Evolutionary conservation across 2,329 filamentous ascomycete genomes (phyloP), one percentile per base, ranked within the genome.

Genomic region (Phaeoacremonium minimum): DNA sequence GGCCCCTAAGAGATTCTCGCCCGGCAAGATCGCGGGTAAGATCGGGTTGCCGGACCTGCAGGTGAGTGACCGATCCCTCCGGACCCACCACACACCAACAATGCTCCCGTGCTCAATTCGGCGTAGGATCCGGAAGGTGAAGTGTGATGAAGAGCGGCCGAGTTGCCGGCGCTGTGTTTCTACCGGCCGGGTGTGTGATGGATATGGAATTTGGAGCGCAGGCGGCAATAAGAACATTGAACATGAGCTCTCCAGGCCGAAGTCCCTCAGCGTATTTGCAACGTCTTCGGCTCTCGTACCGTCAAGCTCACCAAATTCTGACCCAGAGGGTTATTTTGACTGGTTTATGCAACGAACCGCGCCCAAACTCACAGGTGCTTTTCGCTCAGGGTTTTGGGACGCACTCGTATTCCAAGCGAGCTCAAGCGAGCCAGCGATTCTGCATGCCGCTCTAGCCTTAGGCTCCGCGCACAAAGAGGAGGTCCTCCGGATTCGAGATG

Each of bases 391-490:
- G 2, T 65, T 67, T 39, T 69, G 64, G 65, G 50, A 56, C 11
- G 52, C 40, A 4, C 42, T 65, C 7, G 48, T 69, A 5, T 42
- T 66, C 6, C 63, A 66, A 35, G 60, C 61, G 4, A 58, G 57
- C 33, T 40, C 43, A 4, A 48, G 48, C 8, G 64, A 67, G 34
- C 59, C 62, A 0, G 61, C 64, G 5, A 52, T 69, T 4, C 44
- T 60, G n/a, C 64, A 68, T 47, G 64, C 66, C 4, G 46, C 63
- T 9, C 43, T 67, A 6, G 60, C 66, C 9, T 42, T 69, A 13
- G 57, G 58, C n/a, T 56, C 61, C 5, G 51, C 55, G 1, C 63
- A 63, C 39, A 48, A 40, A 32, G 30, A 36, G 11, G 49, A 46
- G 35, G 42, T 26, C 39, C 22, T 26, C 22, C n/a, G 22, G 22